These are phyloP conservation scores for Isoetes engelmannii DNA, from an alignment of 83 land plant species.

Conservation along the genomic window DNA sequence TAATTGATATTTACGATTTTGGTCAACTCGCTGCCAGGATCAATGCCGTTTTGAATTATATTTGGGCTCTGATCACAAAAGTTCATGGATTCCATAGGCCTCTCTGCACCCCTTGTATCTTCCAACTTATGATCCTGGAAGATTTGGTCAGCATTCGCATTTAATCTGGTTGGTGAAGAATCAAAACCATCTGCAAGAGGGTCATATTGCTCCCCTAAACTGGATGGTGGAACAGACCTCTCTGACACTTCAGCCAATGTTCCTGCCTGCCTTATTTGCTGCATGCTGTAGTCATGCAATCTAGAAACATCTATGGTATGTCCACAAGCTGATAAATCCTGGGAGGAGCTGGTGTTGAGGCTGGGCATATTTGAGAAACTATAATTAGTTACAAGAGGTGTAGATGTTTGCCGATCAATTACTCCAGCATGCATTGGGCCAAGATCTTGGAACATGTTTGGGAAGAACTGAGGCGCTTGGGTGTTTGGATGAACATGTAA, in stretches of 20 bases:
- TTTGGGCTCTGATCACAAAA: background rate
- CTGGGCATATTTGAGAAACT: background rate
- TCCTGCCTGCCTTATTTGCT: background rate
- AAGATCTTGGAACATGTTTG: too few species aligned
- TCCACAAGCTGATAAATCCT: background rate
- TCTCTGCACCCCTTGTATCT: background rate
- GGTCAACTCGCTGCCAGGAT: background rate
- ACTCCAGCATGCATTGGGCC: too few species aligned
- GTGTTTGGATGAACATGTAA: too few species aligned
- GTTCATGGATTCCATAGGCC: background rate
- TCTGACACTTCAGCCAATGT: background rate
- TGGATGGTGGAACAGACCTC: background rate
- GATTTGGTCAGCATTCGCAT: background rate
- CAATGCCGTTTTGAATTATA: background rate
- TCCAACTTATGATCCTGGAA: background rate
- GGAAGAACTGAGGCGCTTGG: too few species aligned
- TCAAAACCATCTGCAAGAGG: slow-evolving; percentile 3
- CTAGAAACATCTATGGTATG: background rate
- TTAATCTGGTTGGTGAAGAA: background rate
- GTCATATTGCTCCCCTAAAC: background rate
- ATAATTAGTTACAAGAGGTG: background rate
- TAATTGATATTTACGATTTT: background rate
- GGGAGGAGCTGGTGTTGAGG: background rate
- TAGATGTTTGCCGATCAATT: too few species aligned
- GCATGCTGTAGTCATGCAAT: background rate